phyloP scores from a whole-genome alignment of 148 eudicot species.

The Fagopyrum tataricum region DNA sequence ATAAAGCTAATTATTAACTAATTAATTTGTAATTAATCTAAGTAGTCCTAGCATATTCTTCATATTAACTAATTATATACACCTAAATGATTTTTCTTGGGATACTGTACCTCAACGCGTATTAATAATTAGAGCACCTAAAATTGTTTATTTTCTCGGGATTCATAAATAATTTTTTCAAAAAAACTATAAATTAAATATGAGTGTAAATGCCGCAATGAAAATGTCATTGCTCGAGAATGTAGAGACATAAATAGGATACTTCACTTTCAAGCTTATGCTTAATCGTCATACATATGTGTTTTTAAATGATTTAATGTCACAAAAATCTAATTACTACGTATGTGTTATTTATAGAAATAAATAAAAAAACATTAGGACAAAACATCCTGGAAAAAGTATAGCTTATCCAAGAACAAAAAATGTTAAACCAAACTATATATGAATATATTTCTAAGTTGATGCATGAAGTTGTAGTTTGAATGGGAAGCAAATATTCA shows the following conservation, averaged over 20 bases:
- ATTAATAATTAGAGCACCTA: background rate
- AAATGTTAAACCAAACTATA: background rate
- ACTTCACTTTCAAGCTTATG: background rate
- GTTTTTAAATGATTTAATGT: too few relatives aligned
- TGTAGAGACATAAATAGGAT: background rate
- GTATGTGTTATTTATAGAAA: background rate
- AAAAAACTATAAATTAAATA: background rate
- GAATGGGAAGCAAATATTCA: constrained; percentile 12
- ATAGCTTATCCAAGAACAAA: constrained; percentile 2
- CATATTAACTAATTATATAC: background rate
- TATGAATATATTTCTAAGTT: background rate
- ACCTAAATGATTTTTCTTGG: background rate
- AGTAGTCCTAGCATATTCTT: background rate
- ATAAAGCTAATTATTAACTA: background rate
- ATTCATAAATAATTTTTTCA: background rate
- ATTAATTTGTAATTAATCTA: too few relatives aligned
- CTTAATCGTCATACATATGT: background rate
- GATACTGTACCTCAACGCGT: too few relatives aligned
- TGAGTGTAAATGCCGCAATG: background rate
- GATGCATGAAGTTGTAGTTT: background rate
- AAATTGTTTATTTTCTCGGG: background rate
- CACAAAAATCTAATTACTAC: too few relatives aligned
- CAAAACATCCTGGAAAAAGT: background rate
- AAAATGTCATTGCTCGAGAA: background rate
- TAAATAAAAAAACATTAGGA: background rate